Evolutionary conservation across 1,284 basidiomycete genomes (phyloP).

Genomic region (Ustanciosporium gigantosporum): DNA sequence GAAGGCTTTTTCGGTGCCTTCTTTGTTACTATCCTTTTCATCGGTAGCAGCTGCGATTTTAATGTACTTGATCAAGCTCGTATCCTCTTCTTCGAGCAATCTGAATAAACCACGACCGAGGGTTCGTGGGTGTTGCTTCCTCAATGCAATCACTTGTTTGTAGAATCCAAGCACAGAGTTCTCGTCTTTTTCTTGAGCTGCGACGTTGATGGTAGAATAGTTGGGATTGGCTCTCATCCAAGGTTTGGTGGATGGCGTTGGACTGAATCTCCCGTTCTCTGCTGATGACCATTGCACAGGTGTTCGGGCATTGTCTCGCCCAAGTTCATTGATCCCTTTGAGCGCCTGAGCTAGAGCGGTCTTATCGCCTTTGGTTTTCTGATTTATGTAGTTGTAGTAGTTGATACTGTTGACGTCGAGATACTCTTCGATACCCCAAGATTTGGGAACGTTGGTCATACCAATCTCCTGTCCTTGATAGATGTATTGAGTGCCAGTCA

Average conservation of each 20-base stretch:
- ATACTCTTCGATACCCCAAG: constrained; percentile 71
- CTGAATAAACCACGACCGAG: constrained; percentile 68
- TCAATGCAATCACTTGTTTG: constrained; percentile 66
- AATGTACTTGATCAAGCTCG: constrained; percentile 68
- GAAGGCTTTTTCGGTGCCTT: constrained; percentile 53
- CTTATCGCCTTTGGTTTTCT: constrained; percentile 18
- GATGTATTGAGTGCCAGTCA: constrained; percentile 72
- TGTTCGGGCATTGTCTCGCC: constrained; percentile 72
- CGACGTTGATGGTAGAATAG: constrained; percentile 70
- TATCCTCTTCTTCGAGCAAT: constrained; percentile 64
- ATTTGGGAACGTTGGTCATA: constrained; percentile 70
- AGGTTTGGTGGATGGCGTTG: constrained; percentile 64
- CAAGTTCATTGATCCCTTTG: constrained; percentile 68
- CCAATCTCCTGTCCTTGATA: constrained; percentile 72
- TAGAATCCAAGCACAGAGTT: constrained; percentile 69
- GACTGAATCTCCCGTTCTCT: constrained; percentile 70
- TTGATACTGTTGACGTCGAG: constrained; percentile 44
- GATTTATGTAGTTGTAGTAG: constrained; percentile 28
- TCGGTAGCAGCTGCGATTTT: no score
- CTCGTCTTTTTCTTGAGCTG: constrained; percentile 64
- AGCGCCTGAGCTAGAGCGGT: constrained; percentile 62
- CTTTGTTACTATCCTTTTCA: no score
- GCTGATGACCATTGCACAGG: constrained; percentile 72
- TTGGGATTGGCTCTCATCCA: constrained; percentile 81
- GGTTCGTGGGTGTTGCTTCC: constrained; percentile 68